Evolutionary conservation across 1,284 basidiomycete species (phyloP).

Genomic region (Gymnopus androsaceus): DNA sequence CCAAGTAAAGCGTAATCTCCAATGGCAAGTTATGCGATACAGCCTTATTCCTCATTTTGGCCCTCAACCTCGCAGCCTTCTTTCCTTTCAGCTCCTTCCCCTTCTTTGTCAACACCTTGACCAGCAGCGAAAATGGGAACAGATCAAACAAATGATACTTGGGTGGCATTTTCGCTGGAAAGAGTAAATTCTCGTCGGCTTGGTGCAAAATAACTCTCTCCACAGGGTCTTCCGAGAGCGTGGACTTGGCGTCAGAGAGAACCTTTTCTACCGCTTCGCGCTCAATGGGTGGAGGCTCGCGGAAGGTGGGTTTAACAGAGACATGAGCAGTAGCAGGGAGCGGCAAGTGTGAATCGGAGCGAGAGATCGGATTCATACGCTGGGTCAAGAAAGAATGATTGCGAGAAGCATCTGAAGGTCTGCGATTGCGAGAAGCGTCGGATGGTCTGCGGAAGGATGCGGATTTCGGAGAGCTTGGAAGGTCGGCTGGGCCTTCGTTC

Average conservation of each 20-base stretch:
- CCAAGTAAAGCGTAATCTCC: slow-evolving; percentile 74
- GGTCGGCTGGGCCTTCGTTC: slow-evolving; percentile 1
- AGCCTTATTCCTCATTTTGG: slow-evolving; percentile 45
- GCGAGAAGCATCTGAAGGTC: slow-evolving; percentile 15
- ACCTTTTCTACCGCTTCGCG: slow-evolving; percentile 8
- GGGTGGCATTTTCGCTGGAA: slow-evolving; percentile 63
- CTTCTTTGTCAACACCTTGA: slow-evolving; percentile 44
- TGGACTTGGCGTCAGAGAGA: not conserved
- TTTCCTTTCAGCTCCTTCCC: slow-evolving; percentile 58
- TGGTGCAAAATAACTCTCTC: slow-evolving; percentile 32
- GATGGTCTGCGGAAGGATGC: slow-evolving; percentile 2
- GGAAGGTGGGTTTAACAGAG: slow-evolving; percentile 8
- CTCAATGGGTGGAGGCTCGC: slow-evolving; percentile 14
- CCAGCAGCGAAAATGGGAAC: slow-evolving; percentile 70
- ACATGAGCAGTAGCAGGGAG: slow-evolving; percentile 31
- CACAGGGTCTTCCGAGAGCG: slow-evolving; percentile 6
- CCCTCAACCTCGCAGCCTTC: slow-evolving; percentile 55
- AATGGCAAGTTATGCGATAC: slow-evolving; percentile 71
- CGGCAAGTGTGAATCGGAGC: slow-evolving; percentile 33
- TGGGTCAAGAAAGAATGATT: slow-evolving; percentile 27
- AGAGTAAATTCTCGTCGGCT: slow-evolving; percentile 47
- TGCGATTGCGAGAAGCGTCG: slow-evolving; percentile 12
- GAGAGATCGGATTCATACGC: slow-evolving; percentile 18
- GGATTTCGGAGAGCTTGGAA: slow-evolving; percentile 10
- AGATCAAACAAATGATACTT: slow-evolving; percentile 64